Evolutionary conservation across 2,329 filamentous ascomycete genomes (phyloP).

Genomic region (Penicillium glabrum): DNA sequence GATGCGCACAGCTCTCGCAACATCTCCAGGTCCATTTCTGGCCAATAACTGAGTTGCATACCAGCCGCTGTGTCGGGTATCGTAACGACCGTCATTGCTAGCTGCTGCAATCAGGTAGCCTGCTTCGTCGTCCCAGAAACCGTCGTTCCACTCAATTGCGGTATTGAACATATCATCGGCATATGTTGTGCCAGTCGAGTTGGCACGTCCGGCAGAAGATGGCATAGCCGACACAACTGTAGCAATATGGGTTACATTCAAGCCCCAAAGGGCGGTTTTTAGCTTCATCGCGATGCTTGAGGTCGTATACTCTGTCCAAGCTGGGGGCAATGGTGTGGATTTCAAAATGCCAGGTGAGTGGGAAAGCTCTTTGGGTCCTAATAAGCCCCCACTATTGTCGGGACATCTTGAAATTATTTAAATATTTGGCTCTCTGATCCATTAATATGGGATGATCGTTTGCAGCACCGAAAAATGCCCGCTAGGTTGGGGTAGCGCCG

Average conservation of each 20-base stretch:
- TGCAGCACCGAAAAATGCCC: background rate
- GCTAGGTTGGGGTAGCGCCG: background rate
- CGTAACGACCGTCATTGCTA: conserved; percentile 13
- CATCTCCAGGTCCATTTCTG: conserved; percentile 15
- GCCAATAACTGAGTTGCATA: conserved; percentile 20
- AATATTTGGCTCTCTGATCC: background rate
- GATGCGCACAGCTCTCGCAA: conserved; percentile 17
- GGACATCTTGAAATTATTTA: background rate
- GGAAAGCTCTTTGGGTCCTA: background rate
- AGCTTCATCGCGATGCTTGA: background rate
- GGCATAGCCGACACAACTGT: conserved; percentile 1
- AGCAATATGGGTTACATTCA: background rate
- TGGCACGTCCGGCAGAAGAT: background rate
- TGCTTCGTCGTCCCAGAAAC: conserved; percentile 14
- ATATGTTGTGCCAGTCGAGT: background rate
- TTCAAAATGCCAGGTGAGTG: background rate
- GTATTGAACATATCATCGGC: conserved; percentile 17
- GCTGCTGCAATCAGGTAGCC: conserved; percentile 16
- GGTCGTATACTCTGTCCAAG: background rate
- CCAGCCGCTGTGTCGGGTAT: conserved; percentile 18
- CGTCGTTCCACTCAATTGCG: conserved; percentile 19
- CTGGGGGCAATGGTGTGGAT: background rate
- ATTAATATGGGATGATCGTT: background rate
- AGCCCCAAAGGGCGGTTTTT: background rate
- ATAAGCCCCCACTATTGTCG: background rate